Evolutionary conservation across 2,329 filamentous ascomycete genomes (phyloP).

Genomic region (Ophiostoma sp.): DNA sequence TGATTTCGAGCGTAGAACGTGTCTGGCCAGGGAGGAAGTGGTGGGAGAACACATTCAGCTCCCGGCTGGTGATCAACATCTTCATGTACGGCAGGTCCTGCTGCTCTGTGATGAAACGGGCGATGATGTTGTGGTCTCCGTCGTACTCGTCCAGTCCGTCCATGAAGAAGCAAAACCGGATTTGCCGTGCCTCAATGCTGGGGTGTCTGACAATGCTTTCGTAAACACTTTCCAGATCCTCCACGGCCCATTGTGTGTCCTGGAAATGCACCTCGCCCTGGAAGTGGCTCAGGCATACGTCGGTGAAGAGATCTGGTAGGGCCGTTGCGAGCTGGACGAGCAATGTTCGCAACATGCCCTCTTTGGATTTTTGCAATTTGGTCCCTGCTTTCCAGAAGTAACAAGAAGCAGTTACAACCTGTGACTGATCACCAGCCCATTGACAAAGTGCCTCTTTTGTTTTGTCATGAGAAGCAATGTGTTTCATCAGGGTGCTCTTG

Average conservation of each 20-base stretch:
- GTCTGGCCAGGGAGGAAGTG: neutral
- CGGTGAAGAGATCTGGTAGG: neutral
- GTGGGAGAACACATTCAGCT: neutral
- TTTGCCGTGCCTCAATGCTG: neutral
- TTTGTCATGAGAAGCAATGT: neutral
- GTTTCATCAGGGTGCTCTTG: neutral
- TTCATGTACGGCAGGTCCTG: neutral
- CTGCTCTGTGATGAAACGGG: neutral
- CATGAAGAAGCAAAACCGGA: neutral
- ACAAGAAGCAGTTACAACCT: too few species aligned
- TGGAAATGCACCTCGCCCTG: too few species aligned
- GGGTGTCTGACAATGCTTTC: neutral
- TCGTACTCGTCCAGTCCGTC: neutral
- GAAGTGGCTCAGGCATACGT: neutral
- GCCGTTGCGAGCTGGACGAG: neutral
- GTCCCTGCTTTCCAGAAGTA: neutral
- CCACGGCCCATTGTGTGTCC: neutral
- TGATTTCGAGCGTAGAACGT: too few species aligned
- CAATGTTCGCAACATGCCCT: neutral
- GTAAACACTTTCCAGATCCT: neutral
- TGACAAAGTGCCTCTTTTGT: neutral
- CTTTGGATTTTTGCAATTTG: neutral
- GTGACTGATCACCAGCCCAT: too few species aligned
- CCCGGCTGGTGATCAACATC: neutral
- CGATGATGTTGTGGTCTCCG: neutral